Conservation (phyloP, 306 rosid species). For the Argentina anserina region DNA sequence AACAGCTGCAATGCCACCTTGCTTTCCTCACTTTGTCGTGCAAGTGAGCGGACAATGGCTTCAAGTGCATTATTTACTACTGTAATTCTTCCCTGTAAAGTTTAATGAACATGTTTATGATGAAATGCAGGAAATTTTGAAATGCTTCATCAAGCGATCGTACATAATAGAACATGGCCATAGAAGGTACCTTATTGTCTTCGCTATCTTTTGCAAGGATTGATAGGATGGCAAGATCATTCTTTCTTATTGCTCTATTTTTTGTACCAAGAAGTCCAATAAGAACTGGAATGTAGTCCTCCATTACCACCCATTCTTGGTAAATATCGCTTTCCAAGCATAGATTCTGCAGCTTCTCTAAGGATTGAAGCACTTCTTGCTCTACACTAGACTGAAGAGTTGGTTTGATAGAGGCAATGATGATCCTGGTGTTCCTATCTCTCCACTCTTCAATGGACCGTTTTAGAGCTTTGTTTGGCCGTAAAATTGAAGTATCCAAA, state of each 20-base stretch:
- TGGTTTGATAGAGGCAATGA: constrained; percentile 42
- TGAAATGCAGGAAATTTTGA: background rate
- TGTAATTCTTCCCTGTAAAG: constrained; percentile 50
- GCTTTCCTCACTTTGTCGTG: constrained; percentile 56
- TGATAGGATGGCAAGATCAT: constrained; percentile 43
- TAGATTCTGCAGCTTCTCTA: constrained; percentile 35
- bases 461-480: constrained; percentile 58
- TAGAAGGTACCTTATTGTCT: constrained; percentile 53
- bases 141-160: background rate
- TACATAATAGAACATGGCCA: background rate
- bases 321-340: constrained; percentile 51
- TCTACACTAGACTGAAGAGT: constrained; percentile 42
- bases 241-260: constrained; percentile 48
- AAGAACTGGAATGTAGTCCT: constrained; percentile 53
- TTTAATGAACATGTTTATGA: background rate
- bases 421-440: constrained; percentile 56
- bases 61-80: constrained; percentile 47
- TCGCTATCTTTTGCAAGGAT: constrained; percentile 49
- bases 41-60: constrained; percentile 56
- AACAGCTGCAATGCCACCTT: constrained; percentile 56
- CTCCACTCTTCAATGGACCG: constrained; percentile 71
- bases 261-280: constrained; percentile 45
- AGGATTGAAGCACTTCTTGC: constrained; percentile 36
- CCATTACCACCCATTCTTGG: constrained; percentile 56
- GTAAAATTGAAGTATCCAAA: constrained; percentile 40